These are phyloP conservation scores for Diplodia seriata DNA, from an alignment of 2,329 filamentous ascomycete genomes.

Conservation along the genomic window DNA sequence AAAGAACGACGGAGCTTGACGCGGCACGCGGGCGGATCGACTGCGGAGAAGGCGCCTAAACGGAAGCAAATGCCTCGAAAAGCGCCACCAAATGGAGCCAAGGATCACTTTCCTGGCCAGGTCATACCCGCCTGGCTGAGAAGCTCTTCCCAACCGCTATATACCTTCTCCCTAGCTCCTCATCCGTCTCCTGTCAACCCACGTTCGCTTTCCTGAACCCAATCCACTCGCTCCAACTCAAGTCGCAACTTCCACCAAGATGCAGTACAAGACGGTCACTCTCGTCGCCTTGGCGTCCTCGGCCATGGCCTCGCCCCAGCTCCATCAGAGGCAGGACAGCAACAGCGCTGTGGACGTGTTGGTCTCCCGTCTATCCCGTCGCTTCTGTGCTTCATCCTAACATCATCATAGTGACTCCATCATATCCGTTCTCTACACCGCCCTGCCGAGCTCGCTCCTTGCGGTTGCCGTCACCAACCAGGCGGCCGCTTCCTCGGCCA, in stretches of 20 bases:
- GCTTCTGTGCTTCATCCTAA: neutral
- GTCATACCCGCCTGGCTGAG: conserved; percentile 12
- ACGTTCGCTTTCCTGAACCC: neutral
- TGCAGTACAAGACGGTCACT: conserved; percentile 43
- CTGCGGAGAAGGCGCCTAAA: conserved; percentile 18
- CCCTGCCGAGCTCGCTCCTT: conserved; percentile 52
- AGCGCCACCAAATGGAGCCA: conserved; percentile 10
- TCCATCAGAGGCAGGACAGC: conserved; percentile 19
- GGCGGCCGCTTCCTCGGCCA: conserved; percentile 49
- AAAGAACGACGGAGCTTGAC: conserved; percentile 12
- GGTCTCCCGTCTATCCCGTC: neutral
- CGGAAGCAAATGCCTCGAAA: conserved; percentile 9
- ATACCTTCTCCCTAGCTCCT: neutral
- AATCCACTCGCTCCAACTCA: conserved; percentile 1
- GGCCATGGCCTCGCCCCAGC: conserved; percentile 31
- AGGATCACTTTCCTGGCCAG: conserved; percentile 5
- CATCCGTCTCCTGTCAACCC: conserved; percentile 24
- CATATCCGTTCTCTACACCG: conserved; percentile 50
- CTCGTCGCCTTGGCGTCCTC: conserved; percentile 43
- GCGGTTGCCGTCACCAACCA: conserved; percentile 52
- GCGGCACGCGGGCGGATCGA: conserved; percentile 25
- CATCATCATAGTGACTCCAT: neutral
- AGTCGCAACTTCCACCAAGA: conserved; percentile 34
- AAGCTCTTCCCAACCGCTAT: conserved; percentile 16
- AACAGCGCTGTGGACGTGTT: conserved; percentile 5